Evolutionary conservation across 108 stramenopile genomes (phyloP), one percentile per base, ranked within the genome.

Genomic region (Conticribra guillardii): DNA sequence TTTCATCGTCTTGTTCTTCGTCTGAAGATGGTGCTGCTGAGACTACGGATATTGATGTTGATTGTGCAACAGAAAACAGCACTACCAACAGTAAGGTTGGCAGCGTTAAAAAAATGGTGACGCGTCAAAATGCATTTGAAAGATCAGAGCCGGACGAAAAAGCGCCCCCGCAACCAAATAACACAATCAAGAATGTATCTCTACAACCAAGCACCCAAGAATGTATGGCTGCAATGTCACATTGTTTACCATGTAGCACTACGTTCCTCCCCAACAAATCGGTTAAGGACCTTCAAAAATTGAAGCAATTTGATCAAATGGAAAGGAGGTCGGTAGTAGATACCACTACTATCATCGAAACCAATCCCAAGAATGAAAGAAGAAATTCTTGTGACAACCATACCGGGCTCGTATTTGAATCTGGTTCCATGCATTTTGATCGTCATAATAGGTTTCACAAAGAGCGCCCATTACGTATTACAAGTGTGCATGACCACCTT

Each of bases 391-490:
- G 31, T 17, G 71, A 78, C 30, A 27, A 61, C 34, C 41, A 58
- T 23, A 84, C 83, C 16, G 83, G 74, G 0, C 66, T 84, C 15
- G 51, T 84, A 0, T 84, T 84, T 27, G 83, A 84, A 53, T 50
- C 64, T 11, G 62, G 53, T 18, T n/a, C 47, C 4, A 59, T 67
- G 8, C 83, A 84, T 54, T 72, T 55, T 44, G 83, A 84, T 59
- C 48, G 74, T 37, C 64, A 77, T 57, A 84, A 84, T 41, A 67
- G 49, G 26, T 69, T 80, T 50, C 83, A 84, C 59, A 69, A 58
- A 27, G 83, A 84, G 60, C 64, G 83, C 48, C 79, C 83, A 1
- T n/a, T 48, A 4, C 63, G 83, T 22, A 54, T 84, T 27, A 45
- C 56, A 5, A 67, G 54, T 41, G 63, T 84, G 2, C 32, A 45